phyloP scores from a whole-genome alignment of 148 eudicot genomes.

The Salicornia ramosissima region DNA sequence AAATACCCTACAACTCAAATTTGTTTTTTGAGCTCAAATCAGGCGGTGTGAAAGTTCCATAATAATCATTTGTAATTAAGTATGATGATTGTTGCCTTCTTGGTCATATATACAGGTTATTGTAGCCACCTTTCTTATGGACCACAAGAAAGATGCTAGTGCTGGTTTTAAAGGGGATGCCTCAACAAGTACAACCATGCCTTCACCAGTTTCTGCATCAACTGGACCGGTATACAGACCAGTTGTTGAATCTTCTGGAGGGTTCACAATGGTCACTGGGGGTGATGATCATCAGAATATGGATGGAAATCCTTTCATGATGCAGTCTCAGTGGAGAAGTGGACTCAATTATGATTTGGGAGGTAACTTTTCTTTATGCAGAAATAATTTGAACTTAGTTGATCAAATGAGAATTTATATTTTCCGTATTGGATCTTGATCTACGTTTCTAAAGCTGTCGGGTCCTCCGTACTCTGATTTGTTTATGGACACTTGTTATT shows the following conservation, averaged over 20 bases:
- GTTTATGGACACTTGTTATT: background rate
- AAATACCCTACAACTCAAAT: too few species aligned
- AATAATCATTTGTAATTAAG: too few species aligned
- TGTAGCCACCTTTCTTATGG: conserved; percentile 63
- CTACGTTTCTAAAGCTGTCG: background rate
- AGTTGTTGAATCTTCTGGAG: conserved; percentile 43
- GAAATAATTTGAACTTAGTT: too few species aligned
- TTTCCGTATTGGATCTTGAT: background rate
- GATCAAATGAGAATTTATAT: too few species aligned
- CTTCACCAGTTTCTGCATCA: conserved; percentile 49
- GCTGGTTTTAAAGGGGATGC: conserved; percentile 40
- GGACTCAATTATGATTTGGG: conserved; percentile 29
- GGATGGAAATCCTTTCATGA: conserved; percentile 42
- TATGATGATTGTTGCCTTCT: background rate
- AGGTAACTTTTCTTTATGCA: conserved; percentile 20
- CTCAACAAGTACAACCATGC: conserved; percentile 31
- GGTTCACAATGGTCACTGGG: conserved; percentile 18
- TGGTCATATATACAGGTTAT: conserved; percentile 46
- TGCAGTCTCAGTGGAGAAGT: conserved; percentile 41
- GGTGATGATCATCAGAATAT: conserved; percentile 37
- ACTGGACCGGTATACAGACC: conserved; percentile 47
- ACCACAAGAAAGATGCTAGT: conserved; percentile 48
- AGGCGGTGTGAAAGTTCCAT: too few species aligned
- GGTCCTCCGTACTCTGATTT: background rate
- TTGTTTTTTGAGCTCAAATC: background rate